phyloP scores from a whole-genome alignment of 139 green algal species.

The Trebouxia sp. region DNA sequence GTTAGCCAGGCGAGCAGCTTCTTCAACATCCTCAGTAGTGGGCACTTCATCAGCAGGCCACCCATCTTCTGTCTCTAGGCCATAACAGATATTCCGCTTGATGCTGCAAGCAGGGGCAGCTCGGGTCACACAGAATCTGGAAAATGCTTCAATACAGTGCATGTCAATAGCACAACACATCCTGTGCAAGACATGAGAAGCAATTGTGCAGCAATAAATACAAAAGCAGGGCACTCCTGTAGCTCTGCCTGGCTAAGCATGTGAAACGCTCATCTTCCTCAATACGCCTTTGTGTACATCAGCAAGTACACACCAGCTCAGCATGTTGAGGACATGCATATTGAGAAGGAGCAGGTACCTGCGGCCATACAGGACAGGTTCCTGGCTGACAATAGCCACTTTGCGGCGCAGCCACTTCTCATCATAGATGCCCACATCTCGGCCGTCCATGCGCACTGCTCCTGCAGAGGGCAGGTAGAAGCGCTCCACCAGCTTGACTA shows the following conservation, averaged over 20 bases:
- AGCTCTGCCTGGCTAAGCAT: too few relatives aligned
- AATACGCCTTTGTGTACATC: too few relatives aligned
- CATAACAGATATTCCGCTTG: conserved; percentile 83
- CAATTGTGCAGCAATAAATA: too few relatives aligned
- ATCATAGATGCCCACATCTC: conserved; percentile 62
- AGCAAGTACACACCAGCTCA: too few relatives aligned
- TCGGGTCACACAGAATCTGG: too few relatives aligned
- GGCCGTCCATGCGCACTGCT: conserved; percentile 76
- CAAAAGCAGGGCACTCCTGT: too few relatives aligned
- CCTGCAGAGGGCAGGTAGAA: conserved; percentile 82
- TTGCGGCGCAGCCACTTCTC: conserved; percentile 60
- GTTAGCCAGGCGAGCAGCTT: conserved; percentile 73
- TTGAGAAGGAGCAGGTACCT: conserved; percentile 25
- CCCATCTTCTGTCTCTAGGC: conserved; percentile 64
- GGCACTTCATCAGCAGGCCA: conserved; percentile 11
- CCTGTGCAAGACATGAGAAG: too few relatives aligned
- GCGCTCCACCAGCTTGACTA: conserved; percentile 90
- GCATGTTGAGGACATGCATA: too few relatives aligned
- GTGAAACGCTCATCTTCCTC: too few relatives aligned
- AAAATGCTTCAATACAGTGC: too few relatives aligned
- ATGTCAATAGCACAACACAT: too few relatives aligned
- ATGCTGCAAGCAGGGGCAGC: conserved; percentile 16
- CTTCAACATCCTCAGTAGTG: conserved; percentile 56
- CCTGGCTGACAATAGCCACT: conserved; percentile 74
- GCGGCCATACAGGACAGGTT: conserved; percentile 82